A percentile compares a stretch with the other conserved stretches of the same genome.
Conservation (phyloP, 805 yeast species). For the Huiozyma sinensis region DNA sequence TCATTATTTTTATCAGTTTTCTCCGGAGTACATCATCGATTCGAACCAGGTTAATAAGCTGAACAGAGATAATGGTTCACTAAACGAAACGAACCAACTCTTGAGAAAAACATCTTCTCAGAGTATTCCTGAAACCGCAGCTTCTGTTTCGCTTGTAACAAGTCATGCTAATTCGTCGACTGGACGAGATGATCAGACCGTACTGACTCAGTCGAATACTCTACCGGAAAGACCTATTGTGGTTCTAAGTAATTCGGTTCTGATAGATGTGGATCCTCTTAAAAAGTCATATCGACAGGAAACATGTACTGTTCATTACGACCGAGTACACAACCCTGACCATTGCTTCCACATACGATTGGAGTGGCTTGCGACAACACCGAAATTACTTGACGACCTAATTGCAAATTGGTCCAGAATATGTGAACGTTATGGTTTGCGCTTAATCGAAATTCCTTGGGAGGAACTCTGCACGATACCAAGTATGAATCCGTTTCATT, state of each 20-base stretch:
- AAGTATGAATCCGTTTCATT: slow-evolving; percentile 73
- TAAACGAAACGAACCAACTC: slow-evolving; percentile 1
- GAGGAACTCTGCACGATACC: slow-evolving; percentile 73
- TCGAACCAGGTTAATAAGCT: slow-evolving; percentile 7
- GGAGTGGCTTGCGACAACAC: slow-evolving; percentile 90
- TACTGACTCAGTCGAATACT: background rate
- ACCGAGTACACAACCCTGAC: slow-evolving; percentile 84
- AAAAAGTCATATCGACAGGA: slow-evolving; percentile 69
- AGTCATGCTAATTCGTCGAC: slow-evolving; percentile 7
- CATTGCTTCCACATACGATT: slow-evolving; percentile 85
- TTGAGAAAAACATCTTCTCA: slow-evolving; percentile 5
- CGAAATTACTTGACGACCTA: slow-evolving; percentile 72
- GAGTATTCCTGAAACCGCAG: slow-evolving; percentile 4
- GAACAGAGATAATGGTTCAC: slow-evolving; percentile 3
- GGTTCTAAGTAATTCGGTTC: slow-evolving; percentile 54
- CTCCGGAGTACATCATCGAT: slow-evolving; percentile 35
- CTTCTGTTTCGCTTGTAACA: slow-evolving; percentile 3
- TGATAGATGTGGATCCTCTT: slow-evolving; percentile 66
- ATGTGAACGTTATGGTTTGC: slow-evolving; percentile 77
- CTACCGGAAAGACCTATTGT: slow-evolving; percentile 28
- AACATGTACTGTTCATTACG: slow-evolving; percentile 73
- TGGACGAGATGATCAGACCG: slow-evolving; percentile 8
- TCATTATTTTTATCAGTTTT: slow-evolving; percentile 74
- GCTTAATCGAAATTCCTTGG: slow-evolving; percentile 84
- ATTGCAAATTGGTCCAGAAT: slow-evolving; percentile 67